Evolutionary conservation across 2,329 filamentous ascomycete species (phyloP), one percentile per base, ranked within the genome.

Genomic region (Parafenestella ontariensis): DNA sequence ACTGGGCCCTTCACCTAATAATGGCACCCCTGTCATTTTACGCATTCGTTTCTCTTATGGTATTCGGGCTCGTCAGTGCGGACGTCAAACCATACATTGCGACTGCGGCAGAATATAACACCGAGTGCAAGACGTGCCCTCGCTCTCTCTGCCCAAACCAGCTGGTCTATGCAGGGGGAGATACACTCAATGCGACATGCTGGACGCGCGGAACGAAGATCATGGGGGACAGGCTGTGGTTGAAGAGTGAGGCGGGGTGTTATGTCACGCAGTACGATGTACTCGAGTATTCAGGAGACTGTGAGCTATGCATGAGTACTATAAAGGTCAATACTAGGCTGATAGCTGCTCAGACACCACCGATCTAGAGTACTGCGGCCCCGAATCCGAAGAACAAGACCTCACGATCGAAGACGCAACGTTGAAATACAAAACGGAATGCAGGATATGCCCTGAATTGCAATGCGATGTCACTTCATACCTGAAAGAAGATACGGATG

Each of bases 41-140:
- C 39, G 31, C 28, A 11, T 10, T n/a, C 6, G 4, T 37, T 15
- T 11, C 54, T 13, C n/a, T 51, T 17, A 10, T 53, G 5, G 2
- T 54, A 5, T 11, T 43, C 8, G 7, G 9, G 11, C 23, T 5
- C 28, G 44, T 41, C 18, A 4, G 21, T 7, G 50, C 47, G 2
- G 52, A 52, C 1, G 3, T 57, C 28, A 58, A 64, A 37, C 46
- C 63, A 2, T 66, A 61, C 46, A 69, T 71, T 39, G 56, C 39
- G 26, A 66, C 58, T 3, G 28, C 40, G 11, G 62, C 63, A 10
- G 69, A 72, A 20, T 62, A 59, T 46, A 59, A 59, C 31, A 71
- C 70, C 0, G 70, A 72, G 52, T 72, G 70, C 51, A 72, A 72
- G 40, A 70, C 68, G 4, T 71, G 68, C 42, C 68, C 70, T 21